phyloP scores from a whole-genome alignment of 768 basidiomycete genomes.

The Tulasnella sp. region DNA sequence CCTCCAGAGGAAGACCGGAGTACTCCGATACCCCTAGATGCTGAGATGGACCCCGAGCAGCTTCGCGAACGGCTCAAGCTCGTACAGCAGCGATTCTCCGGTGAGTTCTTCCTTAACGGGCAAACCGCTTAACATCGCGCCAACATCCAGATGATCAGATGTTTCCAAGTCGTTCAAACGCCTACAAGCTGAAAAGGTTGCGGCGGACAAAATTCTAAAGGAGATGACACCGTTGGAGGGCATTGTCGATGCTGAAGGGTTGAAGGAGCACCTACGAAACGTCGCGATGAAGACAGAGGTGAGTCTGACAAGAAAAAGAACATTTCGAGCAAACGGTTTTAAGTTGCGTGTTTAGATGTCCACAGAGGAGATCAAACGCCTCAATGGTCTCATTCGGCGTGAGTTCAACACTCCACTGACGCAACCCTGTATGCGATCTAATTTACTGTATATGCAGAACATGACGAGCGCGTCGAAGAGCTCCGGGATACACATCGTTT shows the following conservation, averaged over 20 bases:
- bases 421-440: neutral
- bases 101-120: conserved; percentile 35
- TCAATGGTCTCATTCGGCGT: conserved; percentile 68
- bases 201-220: conserved; percentile 55
- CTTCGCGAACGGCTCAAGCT: conserved; percentile 56
- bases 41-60: conserved; percentile 37
- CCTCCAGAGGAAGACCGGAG: neutral
- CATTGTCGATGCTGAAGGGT: conserved; percentile 49
- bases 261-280: conserved; percentile 65
- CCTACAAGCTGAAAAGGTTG: conserved; percentile 59
- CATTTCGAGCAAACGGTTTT: too few relatives aligned
- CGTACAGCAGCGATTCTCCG: conserved; percentile 68
- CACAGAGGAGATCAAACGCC: conserved; percentile 67
- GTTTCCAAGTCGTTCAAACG: conserved; percentile 68
- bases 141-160: conserved; percentile 48
- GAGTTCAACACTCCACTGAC: conserved; percentile 24
- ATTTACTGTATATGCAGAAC: conserved; percentile 39
- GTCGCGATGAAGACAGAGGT: conserved; percentile 63
- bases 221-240: conserved; percentile 64
- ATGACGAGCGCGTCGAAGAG: conserved; percentile 77
- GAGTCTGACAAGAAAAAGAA: conserved; percentile 21
- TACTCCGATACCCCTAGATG: neutral
- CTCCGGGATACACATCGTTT: conserved; percentile 72
- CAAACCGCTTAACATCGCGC: neutral
- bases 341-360: conserved; percentile 45